phyloP scores from a whole-genome alignment of 805 yeast species.

The Lipomyces starkeyi region DNA sequence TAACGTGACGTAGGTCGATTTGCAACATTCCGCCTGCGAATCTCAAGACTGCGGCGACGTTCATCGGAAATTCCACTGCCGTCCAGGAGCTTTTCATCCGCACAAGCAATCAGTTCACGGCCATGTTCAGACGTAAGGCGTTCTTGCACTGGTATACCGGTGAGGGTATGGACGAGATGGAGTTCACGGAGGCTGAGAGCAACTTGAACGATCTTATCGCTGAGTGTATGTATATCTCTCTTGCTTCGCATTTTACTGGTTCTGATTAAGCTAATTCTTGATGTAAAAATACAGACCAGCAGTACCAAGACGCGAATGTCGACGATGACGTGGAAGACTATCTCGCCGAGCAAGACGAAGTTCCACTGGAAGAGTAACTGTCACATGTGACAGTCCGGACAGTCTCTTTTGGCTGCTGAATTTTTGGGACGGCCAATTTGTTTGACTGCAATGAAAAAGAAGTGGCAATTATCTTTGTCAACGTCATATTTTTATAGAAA shows the following conservation, averaged over 20 bases:
- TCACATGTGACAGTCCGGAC: neutral
- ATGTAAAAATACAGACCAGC: slow-evolving; percentile 66
- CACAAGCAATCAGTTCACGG: slow-evolving; percentile 86
- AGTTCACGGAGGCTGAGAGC: slow-evolving; percentile 91
- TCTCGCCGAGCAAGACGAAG: slow-evolving; percentile 67
- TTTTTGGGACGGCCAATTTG: neutral
- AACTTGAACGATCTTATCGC: slow-evolving; percentile 86
- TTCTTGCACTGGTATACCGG: slow-evolving; percentile 95
- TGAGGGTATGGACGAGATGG: slow-evolving; percentile 96
- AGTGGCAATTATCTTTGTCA: neutral
- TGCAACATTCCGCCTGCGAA: slow-evolving; percentile 89
- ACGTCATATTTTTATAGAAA: too few relatives aligned
- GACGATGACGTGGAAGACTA: slow-evolving; percentile 67
- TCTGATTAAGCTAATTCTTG: slow-evolving; percentile 1
- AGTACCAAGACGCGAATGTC: slow-evolving; percentile 81
- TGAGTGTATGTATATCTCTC: slow-evolving; percentile 53
- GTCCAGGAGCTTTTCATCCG: slow-evolving; percentile 90
- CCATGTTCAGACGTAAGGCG: slow-evolving; percentile 92
- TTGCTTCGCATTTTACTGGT: neutral
- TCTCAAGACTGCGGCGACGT: slow-evolving; percentile 88
- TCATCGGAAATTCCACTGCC: slow-evolving; percentile 91
- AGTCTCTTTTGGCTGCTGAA: neutral
- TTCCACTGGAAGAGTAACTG: slow-evolving; percentile 35
- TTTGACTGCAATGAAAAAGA: neutral
- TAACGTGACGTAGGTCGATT: slow-evolving; percentile 55